These are phyloP conservation scores for Aphanoascus verrucosus DNA, from an alignment of 2,329 filamentous ascomycete species.

Conservation along the genomic window DNA sequence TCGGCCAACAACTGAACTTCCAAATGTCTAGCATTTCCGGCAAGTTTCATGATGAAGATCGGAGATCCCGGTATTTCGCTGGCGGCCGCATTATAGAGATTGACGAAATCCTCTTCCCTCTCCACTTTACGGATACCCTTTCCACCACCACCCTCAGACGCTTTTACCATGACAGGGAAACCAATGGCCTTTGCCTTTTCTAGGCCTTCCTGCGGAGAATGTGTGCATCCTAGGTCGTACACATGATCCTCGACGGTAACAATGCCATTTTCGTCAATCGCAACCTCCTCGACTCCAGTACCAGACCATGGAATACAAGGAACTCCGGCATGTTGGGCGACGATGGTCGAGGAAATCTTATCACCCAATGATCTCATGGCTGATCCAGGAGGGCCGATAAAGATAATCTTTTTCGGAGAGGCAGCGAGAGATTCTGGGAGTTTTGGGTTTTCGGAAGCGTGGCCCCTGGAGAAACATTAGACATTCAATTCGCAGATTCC, in stretches of 20 bases:
- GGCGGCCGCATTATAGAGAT: constrained; percentile 87
- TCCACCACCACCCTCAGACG: constrained; percentile 97
- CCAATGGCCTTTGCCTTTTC: constrained; percentile 79
- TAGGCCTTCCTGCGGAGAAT: constrained; percentile 80
- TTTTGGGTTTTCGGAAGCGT: constrained; percentile 97
- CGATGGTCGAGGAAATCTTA: constrained; percentile 99
- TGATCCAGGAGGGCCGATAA: constrained; percentile 94
- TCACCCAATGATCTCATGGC: constrained; percentile 98
- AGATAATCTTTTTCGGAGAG: constrained; percentile 96
- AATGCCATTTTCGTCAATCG: constrained; percentile 68
- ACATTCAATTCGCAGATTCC: neutral
- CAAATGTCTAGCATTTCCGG: constrained; percentile 88
- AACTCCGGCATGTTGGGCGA: constrained; percentile 90
- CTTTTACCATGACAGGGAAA: constrained; percentile 99
- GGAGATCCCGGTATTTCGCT: constrained; percentile 97
- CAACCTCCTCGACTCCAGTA: constrained; percentile 73
- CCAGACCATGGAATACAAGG: constrained; percentile 99
- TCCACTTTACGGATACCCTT: constrained; percentile 98
- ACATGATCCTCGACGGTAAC: constrained; percentile 81
- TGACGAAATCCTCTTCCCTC: constrained; percentile 70
- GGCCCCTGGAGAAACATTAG: constrained; percentile 53
- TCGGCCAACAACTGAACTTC: constrained; percentile 96
- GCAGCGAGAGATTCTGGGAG: constrained; percentile 91
- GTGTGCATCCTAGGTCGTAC: constrained; percentile 85
- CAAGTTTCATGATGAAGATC: constrained; percentile 99